Base-by-base conservation (phyloP, 352 stramenopile genomes). In the Globisporangium orthogonon region DNA sequence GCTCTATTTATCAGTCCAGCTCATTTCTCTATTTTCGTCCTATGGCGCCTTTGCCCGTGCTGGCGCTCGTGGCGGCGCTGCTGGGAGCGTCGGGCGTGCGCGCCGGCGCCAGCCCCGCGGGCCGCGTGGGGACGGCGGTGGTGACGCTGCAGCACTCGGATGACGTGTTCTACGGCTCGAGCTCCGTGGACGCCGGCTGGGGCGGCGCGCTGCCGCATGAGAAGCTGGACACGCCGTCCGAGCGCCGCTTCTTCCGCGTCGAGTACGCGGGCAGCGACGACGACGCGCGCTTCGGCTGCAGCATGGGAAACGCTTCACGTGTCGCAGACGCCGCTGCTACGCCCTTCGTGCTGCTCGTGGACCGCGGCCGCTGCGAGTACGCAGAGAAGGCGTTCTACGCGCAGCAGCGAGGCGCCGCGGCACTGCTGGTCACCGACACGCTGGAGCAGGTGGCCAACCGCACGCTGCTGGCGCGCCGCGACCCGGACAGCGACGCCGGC, bases 361-460 rank as follows among this genome's bases (percentile, higher is more conserved):
- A 91, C 58, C 81, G 86, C 52, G 84, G 84, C 0, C 50, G 53
- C 40, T 94, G 86, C 70, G 74, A 81, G 7, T 96, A 89, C 61
- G 67, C 71, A 2, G 70, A 90, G 48, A 96, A 96, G 66, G 74
- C 83, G 4, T 66, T 72, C 41, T 78, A 83, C 53, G 86, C 86
- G 3, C 71, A 91, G 54, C 59, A 78, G 43, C 61, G 87, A 11
- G 86, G 84, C 50, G 84, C 84, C 4, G 61, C 69, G 13, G 76
- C 83, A 33, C 59, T 96, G 13, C 67, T 96, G 30, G 68, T 94
- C 40, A 86, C 82, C 14, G 84, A 94, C 65, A 90, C 81, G 40
- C 68, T 79, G 18, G 66, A 76, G 54, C 64, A 87, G 63, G 70
- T 89, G n/a, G 83, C 81, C 65, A 87, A 90, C 63, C 74, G 79